phyloP scores from a whole-genome alignment of 169 alveolate species.

The Plasmodium ovale region DNA sequence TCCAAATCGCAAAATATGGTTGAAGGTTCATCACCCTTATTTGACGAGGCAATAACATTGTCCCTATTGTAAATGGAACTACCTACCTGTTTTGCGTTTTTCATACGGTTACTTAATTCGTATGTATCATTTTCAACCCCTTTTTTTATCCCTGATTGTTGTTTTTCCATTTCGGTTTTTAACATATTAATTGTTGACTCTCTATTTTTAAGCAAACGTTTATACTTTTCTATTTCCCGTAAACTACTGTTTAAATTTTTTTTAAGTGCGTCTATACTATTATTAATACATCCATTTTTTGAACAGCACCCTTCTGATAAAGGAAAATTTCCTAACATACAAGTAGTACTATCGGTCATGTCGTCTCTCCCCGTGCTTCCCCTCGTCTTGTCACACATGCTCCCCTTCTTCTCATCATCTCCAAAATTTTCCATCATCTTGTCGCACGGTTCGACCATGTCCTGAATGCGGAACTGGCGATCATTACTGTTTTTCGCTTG shows the following conservation, averaged over 20 bases:
- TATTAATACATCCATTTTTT: background rate
- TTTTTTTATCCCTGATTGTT: background rate
- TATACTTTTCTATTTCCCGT: slow-evolving; percentile 39
- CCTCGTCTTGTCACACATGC: background rate
- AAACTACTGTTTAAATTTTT: slow-evolving; percentile 18
- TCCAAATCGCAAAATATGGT: background rate
- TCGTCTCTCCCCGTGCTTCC: background rate
- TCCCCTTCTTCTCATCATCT: background rate
- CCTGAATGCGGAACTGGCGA: background rate
- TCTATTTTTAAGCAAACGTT: slow-evolving; percentile 47
- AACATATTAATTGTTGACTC: slow-evolving; percentile 31
- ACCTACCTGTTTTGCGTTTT: slow-evolving; percentile 5
- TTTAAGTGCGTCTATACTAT: slow-evolving; percentile 5
- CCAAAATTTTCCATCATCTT: slow-evolving; percentile 4
- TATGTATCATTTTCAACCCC: slow-evolving; percentile 2
- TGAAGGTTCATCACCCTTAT: background rate
- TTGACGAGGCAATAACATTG: background rate
- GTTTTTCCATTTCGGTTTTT: slow-evolving; percentile 25
- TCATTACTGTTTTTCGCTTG: background rate
- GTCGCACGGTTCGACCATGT: background rate
- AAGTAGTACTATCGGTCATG: background rate
- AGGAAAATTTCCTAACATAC: background rate
- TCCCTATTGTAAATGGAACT: slow-evolving; percentile 11
- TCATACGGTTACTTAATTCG: background rate
- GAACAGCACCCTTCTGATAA: background rate